A percentile compares a stretch with the other conserved stretches of the same genome.
These are phyloP conservation scores for Panicum virgatum DNA, from an alignment of 202 grass and related monocot genomes.

Conservation along the genomic window DNA sequence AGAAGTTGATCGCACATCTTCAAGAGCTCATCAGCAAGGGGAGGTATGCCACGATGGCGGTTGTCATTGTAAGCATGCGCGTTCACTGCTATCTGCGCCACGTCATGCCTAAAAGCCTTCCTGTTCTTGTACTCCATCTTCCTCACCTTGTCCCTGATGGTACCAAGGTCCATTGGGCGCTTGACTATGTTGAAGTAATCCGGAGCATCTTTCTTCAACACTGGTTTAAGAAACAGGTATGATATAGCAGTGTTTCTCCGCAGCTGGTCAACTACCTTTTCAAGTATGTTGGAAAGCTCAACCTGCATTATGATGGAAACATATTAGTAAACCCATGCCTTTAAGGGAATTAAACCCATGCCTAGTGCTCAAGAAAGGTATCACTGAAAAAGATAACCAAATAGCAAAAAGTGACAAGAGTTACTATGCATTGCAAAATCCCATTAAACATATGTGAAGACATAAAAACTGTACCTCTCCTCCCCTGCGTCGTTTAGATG, in stretches of 20 bases:
- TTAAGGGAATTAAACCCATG: neutral
- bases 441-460: slow-evolving; percentile 1
- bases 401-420: neutral
- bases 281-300: slow-evolving; percentile 84
- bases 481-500: slow-evolving; percentile 74
- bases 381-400: neutral
- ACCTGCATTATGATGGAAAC: slow-evolving; percentile 57
- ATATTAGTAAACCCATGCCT: neutral
- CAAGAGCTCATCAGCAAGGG: slow-evolving; percentile 68
- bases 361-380: neutral
- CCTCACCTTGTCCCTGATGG: slow-evolving; percentile 80
- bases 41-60: slow-evolving; percentile 72
- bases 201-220: slow-evolving; percentile 78
- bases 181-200: slow-evolving; percentile 69
- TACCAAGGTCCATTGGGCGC: slow-evolving; percentile 84
- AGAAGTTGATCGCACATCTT: slow-evolving; percentile 62
- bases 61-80: slow-evolving; percentile 74
- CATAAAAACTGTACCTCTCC: slow-evolving; percentile 66
- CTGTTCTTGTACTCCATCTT: slow-evolving; percentile 87
- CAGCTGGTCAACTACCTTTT: slow-evolving; percentile 65
- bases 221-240: slow-evolving; percentile 80
- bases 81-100: slow-evolving; percentile 73
- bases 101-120: slow-evolving; percentile 71
- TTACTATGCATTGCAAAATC: slow-evolving; percentile 1
- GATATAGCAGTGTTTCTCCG: slow-evolving; percentile 43